A percentile compares a stretch with the other conserved stretches of the same genome.
phyloP scores from a whole-genome alignment of 306 rosid genomes.

The Vachellia collinsii region DNA sequence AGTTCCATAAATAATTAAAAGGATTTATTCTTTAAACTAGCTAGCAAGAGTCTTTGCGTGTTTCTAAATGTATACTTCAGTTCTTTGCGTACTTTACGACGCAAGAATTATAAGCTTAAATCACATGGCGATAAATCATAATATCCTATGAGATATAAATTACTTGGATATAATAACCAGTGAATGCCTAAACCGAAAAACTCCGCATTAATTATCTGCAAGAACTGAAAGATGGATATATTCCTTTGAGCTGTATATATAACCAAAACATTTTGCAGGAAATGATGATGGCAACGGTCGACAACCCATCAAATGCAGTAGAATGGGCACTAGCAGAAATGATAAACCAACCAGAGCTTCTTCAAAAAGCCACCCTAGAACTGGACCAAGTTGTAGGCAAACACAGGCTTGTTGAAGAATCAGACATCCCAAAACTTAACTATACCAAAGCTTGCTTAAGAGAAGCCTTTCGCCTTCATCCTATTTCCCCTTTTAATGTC shows the following conservation, averaged over 20 bases:
- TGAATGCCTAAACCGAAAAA: not conserved
- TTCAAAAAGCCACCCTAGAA: constrained; percentile 41
- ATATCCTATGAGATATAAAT: not conserved
- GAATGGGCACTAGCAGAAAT: constrained; percentile 62
- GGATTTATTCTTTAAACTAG: not conserved
- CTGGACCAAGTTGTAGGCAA: constrained; percentile 45
- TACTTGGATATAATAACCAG: not conserved
- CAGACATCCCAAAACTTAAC: not conserved
- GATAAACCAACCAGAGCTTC: constrained; percentile 47
- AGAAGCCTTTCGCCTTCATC: constrained; percentile 22
- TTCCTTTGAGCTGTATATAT: not conserved
- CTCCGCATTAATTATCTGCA: not conserved
- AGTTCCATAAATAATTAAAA: no score
- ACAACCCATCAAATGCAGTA: constrained; percentile 48
- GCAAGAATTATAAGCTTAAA: no score
- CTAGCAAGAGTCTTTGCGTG: not conserved
- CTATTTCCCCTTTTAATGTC: not conserved
- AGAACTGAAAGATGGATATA: not conserved
- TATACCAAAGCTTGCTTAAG: constrained; percentile 9
- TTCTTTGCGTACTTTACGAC: not conserved
- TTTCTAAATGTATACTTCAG: not conserved
- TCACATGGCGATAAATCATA: not conserved
- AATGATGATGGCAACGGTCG: constrained; percentile 36
- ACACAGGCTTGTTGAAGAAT: constrained; percentile 43
- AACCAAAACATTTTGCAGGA: constrained; percentile 35